These are phyloP conservation scores for Colletotrichum cordylinicola DNA, from an alignment of 2,329 filamentous ascomycete species.

Conservation along the genomic window DNA sequence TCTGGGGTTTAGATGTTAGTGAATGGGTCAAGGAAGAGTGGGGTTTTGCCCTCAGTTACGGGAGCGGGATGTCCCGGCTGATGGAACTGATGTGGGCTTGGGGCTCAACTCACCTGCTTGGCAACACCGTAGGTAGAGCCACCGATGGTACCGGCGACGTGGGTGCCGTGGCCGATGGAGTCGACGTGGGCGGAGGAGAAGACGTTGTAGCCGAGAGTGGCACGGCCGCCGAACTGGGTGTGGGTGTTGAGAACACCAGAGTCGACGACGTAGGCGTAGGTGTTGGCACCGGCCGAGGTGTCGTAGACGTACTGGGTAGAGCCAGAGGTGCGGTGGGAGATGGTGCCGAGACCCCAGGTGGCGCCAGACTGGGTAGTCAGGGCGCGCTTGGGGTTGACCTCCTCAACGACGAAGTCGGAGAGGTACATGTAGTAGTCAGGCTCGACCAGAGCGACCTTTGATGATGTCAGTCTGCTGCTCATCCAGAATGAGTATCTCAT, in stretches of 20 bases:
- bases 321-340: conserved; percentile 45
- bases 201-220: conserved; percentile 41
- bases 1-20: not conserved
- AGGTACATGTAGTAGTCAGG: conserved; percentile 32
- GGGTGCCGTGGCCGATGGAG: conserved; percentile 51
- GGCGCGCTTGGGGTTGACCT: conserved; percentile 11
- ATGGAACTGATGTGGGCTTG: not conserved
- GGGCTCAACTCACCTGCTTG: conserved; percentile 36
- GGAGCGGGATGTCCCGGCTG: not conserved
- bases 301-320: conserved; percentile 47
- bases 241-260: conserved; percentile 57
- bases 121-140: conserved; percentile 50
- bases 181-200: conserved; percentile 38
- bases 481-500: conserved; percentile 13
- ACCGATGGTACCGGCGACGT: conserved; percentile 51
- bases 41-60: not conserved
- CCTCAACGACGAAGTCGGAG: conserved; percentile 27
- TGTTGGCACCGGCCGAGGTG: conserved; percentile 41
- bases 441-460: conserved; percentile 39
- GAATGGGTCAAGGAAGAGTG: not conserved
- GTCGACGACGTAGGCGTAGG: conserved; percentile 60
- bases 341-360: conserved; percentile 50
- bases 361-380: conserved; percentile 38
- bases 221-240: conserved; percentile 48
- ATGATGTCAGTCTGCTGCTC: conserved; percentile 16